Evolutionary conservation across 2,329 filamentous ascomycete genomes (phyloP).

Genomic region (Ophiostoma montium): DNA sequence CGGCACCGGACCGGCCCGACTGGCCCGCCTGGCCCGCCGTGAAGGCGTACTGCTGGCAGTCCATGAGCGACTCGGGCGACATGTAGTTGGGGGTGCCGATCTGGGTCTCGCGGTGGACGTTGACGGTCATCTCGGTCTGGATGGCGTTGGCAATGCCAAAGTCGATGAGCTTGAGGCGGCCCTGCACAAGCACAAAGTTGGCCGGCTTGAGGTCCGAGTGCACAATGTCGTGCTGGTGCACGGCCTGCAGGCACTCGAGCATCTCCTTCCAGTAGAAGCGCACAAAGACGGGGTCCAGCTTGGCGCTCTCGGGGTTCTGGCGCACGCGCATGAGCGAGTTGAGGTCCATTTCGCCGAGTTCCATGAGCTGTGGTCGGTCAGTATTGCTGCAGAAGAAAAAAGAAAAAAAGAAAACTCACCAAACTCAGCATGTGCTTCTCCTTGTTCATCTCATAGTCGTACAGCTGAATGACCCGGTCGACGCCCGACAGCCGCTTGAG

Average conservation of each 20-base stretch:
- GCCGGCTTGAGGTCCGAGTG: conserved; percentile 95
- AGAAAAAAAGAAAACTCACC: conserved; percentile 33
- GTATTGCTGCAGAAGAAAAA: not conserved
- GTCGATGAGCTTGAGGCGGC: conserved; percentile 87
- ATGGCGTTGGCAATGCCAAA: conserved; percentile 98
- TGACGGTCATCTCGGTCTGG: conserved; percentile 87
- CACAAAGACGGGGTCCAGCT: conserved; percentile 78
- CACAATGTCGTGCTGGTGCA: conserved; percentile 83
- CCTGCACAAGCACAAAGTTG: conserved; percentile 88
- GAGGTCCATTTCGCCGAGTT: conserved; percentile 89
- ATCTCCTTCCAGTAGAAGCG: conserved; percentile 99
- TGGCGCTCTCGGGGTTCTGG: conserved; percentile 55
- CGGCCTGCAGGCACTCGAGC: conserved; percentile 84
- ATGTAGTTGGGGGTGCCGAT: conserved; percentile 98
- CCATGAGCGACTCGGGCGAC: conserved; percentile 87
- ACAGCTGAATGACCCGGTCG: conserved; percentile 78
- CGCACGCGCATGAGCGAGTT: conserved; percentile 68
- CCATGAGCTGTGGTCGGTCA: conserved; percentile 61
- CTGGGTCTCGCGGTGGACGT: conserved; percentile 90
- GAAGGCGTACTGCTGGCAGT: conserved; percentile 48
- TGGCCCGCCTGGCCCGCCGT: conserved; percentile 27
- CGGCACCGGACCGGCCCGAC: conserved; percentile 19
- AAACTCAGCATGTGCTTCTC: conserved; percentile 81
- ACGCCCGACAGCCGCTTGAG: conserved; percentile 69
- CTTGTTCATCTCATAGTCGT: conserved; percentile 86